Base-by-base conservation (phyloP, 1,284 basidiomycete species). In the Abortiporus biennis region DNA sequence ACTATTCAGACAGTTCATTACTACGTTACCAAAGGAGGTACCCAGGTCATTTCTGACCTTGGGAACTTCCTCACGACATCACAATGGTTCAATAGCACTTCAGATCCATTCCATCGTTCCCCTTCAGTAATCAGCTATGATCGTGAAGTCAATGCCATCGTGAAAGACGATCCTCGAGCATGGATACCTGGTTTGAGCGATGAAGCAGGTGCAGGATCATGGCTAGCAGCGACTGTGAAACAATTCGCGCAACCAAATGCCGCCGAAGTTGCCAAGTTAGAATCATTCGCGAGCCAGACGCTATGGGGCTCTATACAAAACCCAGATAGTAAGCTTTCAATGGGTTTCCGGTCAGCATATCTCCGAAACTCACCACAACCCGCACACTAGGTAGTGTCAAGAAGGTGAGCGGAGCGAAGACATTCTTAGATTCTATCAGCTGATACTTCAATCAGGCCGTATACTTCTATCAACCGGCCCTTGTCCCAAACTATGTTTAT, bases 101-200 rank as follows among this genome's bases (percentile, higher is more conserved):
- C 64, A 0, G 76, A 79, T 53, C 74, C 76, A 0, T 79, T 79
- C 63, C 56, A 57, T 33, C 63, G 76, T 12, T 74, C 75, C 1
- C 76, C 76, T 3, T 74, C 74, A 0, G 71, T 78, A 13, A 76
- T 78, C 46, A 73, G 67, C 46, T 79, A 76, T 47, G 76, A 78
- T 49, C 62, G 75, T 4, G 61, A 71, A 45, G 71, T 69, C 1
- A 71, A 76, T 46, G 69, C 68, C 2, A 44, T 67, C 1, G 74
- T 79, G 1, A 63, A 56, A 49, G 67, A 78, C 48, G 62, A 65
- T 45, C 57, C 58, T 20, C 58, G 76, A 31, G 74, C 73, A 6
- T 78, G 74, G 75, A 78, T 78, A 41, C 69, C 74, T 17, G 76
- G 76, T 0, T 52, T 78, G 42, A 76, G 72, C 42, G 75, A 79